These are phyloP conservation scores for Protostelium mycophagum DNA, from an alignment of 78 protist genomes.

Conservation along the genomic window DNA sequence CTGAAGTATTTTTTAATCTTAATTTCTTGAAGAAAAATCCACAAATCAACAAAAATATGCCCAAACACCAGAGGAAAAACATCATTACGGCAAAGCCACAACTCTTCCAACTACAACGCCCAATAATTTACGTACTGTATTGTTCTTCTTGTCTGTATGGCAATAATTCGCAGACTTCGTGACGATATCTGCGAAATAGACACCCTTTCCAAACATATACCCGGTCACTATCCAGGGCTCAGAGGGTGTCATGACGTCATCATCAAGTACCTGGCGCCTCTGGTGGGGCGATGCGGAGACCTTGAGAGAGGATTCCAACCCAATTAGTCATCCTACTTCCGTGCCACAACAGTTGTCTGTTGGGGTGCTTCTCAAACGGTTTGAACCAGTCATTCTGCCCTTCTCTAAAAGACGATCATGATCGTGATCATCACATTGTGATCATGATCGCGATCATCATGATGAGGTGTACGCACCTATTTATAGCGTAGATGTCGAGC, in stretches of 20 bases:
- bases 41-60: too few relatives aligned
- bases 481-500: constrained; percentile 7
- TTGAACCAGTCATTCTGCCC: neutral
- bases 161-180: constrained; percentile 71
- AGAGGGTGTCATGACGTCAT: neutral
- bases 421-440: too few relatives aligned
- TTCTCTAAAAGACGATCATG: constrained; percentile 5
- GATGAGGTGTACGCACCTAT: too few relatives aligned
- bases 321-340: constrained; percentile 41
- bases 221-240: neutral
- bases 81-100: too few relatives aligned
- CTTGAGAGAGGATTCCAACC: constrained; percentile 55
- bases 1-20: too few relatives aligned
- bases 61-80: too few relatives aligned
- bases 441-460: too few relatives aligned
- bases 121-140: neutral
- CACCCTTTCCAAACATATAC: constrained; percentile 80
- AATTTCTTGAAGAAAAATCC: too few relatives aligned
- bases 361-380: neutral
- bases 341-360: constrained; percentile 43
- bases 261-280: constrained; percentile 30
- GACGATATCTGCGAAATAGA: constrained; percentile 65
- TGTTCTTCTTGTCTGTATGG: neutral
- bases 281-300: constrained; percentile 71
- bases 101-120: neutral